phyloP scores from a whole-genome alignment of 2,329 filamentous ascomycete genomes.

The Penicillium brasilianum region DNA sequence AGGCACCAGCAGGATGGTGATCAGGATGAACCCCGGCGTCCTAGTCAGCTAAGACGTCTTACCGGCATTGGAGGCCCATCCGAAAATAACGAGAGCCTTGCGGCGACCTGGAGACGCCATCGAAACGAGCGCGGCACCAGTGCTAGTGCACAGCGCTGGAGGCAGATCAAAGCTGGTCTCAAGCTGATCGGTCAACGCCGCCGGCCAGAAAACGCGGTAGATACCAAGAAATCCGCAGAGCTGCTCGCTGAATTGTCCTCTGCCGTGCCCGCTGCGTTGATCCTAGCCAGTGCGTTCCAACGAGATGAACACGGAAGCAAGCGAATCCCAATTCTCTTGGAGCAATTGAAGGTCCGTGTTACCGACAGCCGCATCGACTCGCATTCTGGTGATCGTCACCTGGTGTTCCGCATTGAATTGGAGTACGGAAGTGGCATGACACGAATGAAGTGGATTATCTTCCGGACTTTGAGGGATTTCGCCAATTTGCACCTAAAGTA shows the following conservation, averaged over 20 bases:
- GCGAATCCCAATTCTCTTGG: slow-evolving; percentile 89
- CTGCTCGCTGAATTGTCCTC: slow-evolving; percentile 93
- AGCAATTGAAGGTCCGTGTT: slow-evolving; percentile 89
- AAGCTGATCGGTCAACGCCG: slow-evolving; percentile 77
- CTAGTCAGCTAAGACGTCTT: slow-evolving; percentile 68
- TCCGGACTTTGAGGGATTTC: slow-evolving; percentile 85
- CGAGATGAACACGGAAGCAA: slow-evolving; percentile 95
- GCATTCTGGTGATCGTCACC: slow-evolving; percentile 68
- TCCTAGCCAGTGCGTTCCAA: slow-evolving; percentile 97
- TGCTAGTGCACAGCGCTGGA: slow-evolving; percentile 81
- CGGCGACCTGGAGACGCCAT: slow-evolving; percentile 58
- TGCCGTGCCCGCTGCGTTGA: slow-evolving; percentile 88
- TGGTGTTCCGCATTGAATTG: slow-evolving; percentile 86
- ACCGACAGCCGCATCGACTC: slow-evolving; percentile 75
- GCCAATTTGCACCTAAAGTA: slow-evolving; percentile 92
- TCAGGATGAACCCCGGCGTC: slow-evolving; percentile 60
- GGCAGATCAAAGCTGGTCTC: slow-evolving; percentile 86
- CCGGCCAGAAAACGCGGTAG: slow-evolving; percentile 82
- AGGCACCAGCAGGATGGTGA: slow-evolving; percentile 58
- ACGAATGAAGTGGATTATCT: slow-evolving; percentile 94
- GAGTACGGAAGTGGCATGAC: slow-evolving; percentile 96
- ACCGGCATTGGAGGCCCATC: slow-evolving; percentile 68
- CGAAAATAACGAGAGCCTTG: slow-evolving; percentile 66
- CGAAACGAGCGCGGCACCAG: slow-evolving; percentile 70
- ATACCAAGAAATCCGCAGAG: slow-evolving; percentile 94